Conservation (phyloP, 2,329 filamentous ascomycete species). For the Colletotrichum chrysophilum region DNA sequence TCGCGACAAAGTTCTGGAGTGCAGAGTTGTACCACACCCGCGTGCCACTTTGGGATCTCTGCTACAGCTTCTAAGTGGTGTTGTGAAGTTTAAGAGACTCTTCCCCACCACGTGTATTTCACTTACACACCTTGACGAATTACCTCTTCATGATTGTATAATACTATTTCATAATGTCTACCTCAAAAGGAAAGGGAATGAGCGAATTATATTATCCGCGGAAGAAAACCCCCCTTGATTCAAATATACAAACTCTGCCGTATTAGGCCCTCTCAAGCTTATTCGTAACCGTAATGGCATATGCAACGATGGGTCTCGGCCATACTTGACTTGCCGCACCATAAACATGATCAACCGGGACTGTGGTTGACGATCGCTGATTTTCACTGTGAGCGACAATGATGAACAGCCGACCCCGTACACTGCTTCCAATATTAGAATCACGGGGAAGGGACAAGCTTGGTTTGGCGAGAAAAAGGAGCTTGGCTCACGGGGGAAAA, state of each 20-base stretch:
- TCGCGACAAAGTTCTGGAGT: slow-evolving; percentile 31
- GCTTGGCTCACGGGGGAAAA: neutral
- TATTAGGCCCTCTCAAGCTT: neutral
- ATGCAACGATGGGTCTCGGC: neutral
- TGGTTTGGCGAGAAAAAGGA: neutral
- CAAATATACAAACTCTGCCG: neutral
- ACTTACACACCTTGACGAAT: neutral
- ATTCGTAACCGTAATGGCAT: neutral
- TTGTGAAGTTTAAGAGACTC: neutral
- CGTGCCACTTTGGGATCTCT: slow-evolving; percentile 20
- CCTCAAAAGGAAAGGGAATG: neutral
- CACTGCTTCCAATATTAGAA: neutral
- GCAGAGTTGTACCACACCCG: slow-evolving; percentile 24
- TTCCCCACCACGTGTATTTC: neutral
- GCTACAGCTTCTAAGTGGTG: slow-evolving; percentile 12
- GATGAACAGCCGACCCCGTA: neutral
- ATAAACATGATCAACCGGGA: neutral
- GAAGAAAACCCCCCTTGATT: neutral
- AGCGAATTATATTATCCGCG: neutral
- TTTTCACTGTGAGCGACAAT: neutral
- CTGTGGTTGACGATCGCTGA: neutral
- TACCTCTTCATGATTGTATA: neutral
- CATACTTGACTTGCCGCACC: neutral
- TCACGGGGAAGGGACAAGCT: neutral
- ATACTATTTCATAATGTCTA: neutral